Evolutionary conservation across 2,329 filamentous ascomycete species (phyloP), one percentile per base, ranked within the genome.

Genomic region (Aspergillus intermedius): DNA sequence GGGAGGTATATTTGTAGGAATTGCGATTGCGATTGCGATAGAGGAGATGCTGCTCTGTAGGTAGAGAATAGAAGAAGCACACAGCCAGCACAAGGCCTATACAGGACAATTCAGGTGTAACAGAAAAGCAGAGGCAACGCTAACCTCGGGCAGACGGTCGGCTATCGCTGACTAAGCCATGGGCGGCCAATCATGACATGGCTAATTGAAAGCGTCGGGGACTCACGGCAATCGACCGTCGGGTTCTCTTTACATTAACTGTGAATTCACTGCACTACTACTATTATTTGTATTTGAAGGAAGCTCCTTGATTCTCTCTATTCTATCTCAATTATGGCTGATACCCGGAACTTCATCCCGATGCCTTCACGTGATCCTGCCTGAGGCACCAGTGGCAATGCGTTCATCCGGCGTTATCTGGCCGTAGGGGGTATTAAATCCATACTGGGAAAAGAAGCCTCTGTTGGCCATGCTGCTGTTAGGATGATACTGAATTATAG

Each of bases 151-250:
- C 60, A 61, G 59, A 53, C 53, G 50, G 60, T 62, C 62, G 61
- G 56, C 53, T 54, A 49, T 37, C 7, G 42, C 60, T 68, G 61
- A 68, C 54, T 67, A 59, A 67, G 60, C 58, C 2, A 0, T 0
- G 4, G 0, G 3, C 1, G 19, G 46, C 65, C 65, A 68, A 68
- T 68, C 60, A 67, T 5, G 32, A 17, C 5, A 4, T 40, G 49
- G 44, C 54, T 67, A 66, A 66, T 66, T 66, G 60, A 60, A 66
- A 68, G 62, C 60, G 57, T 68, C 65, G 65, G 65, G 63, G 60
- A 61, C 57, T 65, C 60, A 68, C 65, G 65, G 65, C 61, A 52
- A 53, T 39, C 15, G 32, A 32, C 21, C 42, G 37, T 22, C 30
- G 32, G 22, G 19, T 3, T 13, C 37, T 2, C 21, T n/a, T 28